Conservation (phyloP, 2,329 filamentous ascomycete species). For the Sclerotinia subarctica region DNA sequence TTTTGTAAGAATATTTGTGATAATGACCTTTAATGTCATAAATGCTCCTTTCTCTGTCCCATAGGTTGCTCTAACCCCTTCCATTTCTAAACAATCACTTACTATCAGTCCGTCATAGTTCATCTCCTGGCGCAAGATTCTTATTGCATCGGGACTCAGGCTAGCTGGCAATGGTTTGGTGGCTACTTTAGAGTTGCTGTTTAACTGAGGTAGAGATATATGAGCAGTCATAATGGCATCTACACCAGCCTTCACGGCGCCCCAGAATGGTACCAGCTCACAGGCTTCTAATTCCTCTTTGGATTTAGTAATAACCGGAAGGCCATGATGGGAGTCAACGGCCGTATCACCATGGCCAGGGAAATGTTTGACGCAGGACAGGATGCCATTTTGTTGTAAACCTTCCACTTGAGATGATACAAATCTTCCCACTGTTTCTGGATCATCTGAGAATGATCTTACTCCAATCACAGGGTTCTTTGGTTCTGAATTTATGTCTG, state of each 20-base stretch:
- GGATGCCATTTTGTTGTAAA: conserved; percentile 41
- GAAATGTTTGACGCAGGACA: conserved; percentile 47
- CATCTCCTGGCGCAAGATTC: conserved; percentile 44
- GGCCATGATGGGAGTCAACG: conserved; percentile 45
- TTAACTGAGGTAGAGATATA: conserved; percentile 42
- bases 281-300: conserved; percentile 41
- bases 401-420: conserved; percentile 42
- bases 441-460: conserved; percentile 44
- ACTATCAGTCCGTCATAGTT: conserved; percentile 45
- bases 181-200: conserved; percentile 22
- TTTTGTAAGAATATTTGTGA: not conserved
- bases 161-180: conserved; percentile 39
- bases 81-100: conserved; percentile 47
- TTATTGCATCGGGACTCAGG: conserved; percentile 40
- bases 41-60: conserved; percentile 43
- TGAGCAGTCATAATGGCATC: conserved; percentile 47
- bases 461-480: conserved; percentile 46
- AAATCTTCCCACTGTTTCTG: conserved; percentile 43
- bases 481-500: conserved; percentile 46
- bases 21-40: conserved; percentile 40
- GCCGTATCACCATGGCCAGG: conserved; percentile 46
- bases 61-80: conserved; percentile 43
- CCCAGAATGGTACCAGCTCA: conserved; percentile 45
- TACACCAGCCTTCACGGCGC: conserved; percentile 42
- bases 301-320: conserved; percentile 42